Base-by-base conservation (phyloP, 768 basidiomycete genomes). In the Clathrus columnatus region DNA sequence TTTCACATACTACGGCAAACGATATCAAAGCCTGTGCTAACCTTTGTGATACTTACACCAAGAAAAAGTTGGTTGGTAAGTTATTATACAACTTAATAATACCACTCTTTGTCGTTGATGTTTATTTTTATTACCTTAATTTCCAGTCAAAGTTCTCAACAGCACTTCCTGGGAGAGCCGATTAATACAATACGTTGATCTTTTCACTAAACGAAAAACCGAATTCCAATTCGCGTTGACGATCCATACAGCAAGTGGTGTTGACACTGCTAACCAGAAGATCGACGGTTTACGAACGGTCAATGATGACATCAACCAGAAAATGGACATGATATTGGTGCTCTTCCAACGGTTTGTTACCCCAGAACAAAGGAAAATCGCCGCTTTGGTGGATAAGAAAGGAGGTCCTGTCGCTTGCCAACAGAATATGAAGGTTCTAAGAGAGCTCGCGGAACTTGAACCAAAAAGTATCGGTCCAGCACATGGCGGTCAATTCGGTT, bases 11-110 rank as follows among this genome's bases (percentile, higher is more conserved):
- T 0, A 71, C 75, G 4, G 75, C 69, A 3, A 52, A 67, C 7
- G 72, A 77, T 51, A 73, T 78, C 44, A 72, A 70, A 56, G 62
- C 66, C 7, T 75, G 74, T 56, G 74, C 72, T 2, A 73, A 73
- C 28, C 69, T 66, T 14, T 76, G 75, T 58, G 77, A 80, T 53
- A 65, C 66, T 2, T 79, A 78, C 55, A 53, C 72, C 28, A 76
- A 76, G 58, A 74, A 75, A 50, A 65, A 68, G 17, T 67, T 76
- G 48, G 58, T 76, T 5, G 68, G 56, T 70, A 16, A 17, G 70
- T 65, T 23, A 27, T 20, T n/a, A n/a, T n/a, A n/a, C n/a, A n/a
- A n/a, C n/a, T n/a, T n/a, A n/a, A n/a, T n/a, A n/a, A n/a, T n/a
- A n/a, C n/a, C n/a, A n/a, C n/a, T n/a, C n/a, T n/a, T n/a, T n/a